Conservation (phyloP, 371 early-diverging fungal genomes). For the Apophysomyces trapeziformis region DNA sequence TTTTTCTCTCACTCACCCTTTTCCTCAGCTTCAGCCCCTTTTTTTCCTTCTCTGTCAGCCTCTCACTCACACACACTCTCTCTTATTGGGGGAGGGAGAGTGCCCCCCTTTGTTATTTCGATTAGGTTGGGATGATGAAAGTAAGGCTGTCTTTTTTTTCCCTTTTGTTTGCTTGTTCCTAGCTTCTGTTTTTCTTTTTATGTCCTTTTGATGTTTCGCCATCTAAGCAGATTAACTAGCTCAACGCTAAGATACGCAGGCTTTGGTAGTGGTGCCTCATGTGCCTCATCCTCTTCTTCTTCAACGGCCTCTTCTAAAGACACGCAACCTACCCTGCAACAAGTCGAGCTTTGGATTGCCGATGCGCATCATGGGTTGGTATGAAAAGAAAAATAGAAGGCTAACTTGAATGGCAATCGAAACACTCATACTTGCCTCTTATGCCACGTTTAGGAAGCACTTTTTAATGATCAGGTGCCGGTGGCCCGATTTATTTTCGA, state of each 20-base stretch:
- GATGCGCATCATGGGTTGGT: conserved; percentile 25
- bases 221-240: conserved; percentile 24
- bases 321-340: background rate
- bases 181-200: background rate
- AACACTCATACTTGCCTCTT: background rate
- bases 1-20: too few relatives aligned
- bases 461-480: conserved; percentile 31
- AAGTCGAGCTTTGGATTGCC: conserved; percentile 16
- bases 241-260: conserved; percentile 23
- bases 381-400: background rate
- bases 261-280: background rate
- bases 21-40: too few relatives aligned
- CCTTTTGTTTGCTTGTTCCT: too few relatives aligned
- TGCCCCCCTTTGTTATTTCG: too few relatives aligned
- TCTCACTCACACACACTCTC: too few relatives aligned
- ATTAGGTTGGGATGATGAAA: too few relatives aligned
- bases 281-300: conserved; percentile 4
- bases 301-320: conserved; percentile 23
- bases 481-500: conserved; percentile 28
- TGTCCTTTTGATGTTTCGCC: conserved; percentile 25
- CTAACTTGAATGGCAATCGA: background rate
- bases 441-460: conserved; percentile 23
- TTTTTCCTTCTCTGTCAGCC: too few relatives aligned
- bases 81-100: too few relatives aligned
- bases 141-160: too few relatives aligned